Evolutionary conservation across 805 yeast genomes (phyloP), one percentile per base, ranked within the genome.

Genomic region (Candida sonorensis): DNA sequence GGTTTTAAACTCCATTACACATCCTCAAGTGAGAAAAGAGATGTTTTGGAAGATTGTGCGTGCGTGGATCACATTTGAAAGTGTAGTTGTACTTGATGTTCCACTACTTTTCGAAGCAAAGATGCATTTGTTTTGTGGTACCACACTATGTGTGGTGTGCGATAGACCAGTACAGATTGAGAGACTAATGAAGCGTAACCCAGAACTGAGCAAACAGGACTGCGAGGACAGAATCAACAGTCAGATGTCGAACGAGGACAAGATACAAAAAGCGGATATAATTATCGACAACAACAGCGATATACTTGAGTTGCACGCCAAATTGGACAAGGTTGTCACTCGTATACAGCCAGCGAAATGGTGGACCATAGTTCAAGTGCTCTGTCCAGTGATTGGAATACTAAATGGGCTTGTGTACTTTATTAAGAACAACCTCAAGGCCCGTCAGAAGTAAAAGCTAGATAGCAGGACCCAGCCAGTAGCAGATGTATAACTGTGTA

Each of bases 81-180:
- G 64, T 10, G 45, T 86, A 50, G 87, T 86, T 4, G 60, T 92
- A 0, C 57, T 92, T 30, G 99, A 92, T 50, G 90, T 94, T 3
- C 99, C 99, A 1, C 61, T 92, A 23, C 61, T 92, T 13, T 92
- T 84, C 55, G 98, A 92, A 54, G 69, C 86, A 22, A 73, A 76
- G 2, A 62, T 90, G 44, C 77, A 85, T 49, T 46, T 52, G 28
- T 59, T 80, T 16, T 90, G 97, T 52, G 94, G 92, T 0, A 51
- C 63, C 8, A 71, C 79, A 0, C 54, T 90, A 3, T 77, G 83
- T 11, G 85, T 88, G 0, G 56, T 78, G 1, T 82, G 94, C 42
- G 61, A 64, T 10, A 61, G 60, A 14, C 68, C 69, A 2, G 36
- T 56, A 2, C 97, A 92, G 52, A 41, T 81, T 23, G 59, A 67